These are phyloP conservation scores for Amanita fuliginea DNA, from an alignment of 768 basidiomycete genomes.

Conservation along the genomic window DNA sequence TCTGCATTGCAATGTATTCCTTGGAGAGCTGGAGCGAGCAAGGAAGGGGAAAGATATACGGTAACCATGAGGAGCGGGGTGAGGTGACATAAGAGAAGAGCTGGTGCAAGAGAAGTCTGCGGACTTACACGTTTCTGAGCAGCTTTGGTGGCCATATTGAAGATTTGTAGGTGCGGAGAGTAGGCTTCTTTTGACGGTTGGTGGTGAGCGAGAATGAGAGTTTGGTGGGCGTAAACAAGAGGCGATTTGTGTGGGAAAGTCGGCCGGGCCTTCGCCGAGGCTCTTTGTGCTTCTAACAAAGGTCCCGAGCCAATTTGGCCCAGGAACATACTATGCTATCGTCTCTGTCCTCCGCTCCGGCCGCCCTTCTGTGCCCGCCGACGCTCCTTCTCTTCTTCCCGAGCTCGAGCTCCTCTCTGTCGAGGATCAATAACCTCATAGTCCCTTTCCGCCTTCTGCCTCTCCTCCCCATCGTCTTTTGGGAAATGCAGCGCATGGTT, in stretches of 20 bases:
- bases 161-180: conserved; percentile 1
- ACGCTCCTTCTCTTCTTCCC: conserved; percentile 67
- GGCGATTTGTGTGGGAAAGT: neutral
- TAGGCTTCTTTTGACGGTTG: conserved; percentile 3
- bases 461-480: conserved; percentile 71
- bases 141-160: conserved; percentile 71
- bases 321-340: neutral
- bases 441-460: conserved; percentile 66
- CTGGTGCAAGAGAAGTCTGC: conserved; percentile 4
- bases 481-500: conserved; percentile 64
- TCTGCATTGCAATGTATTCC: conserved; percentile 90
- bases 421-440: conserved; percentile 88
- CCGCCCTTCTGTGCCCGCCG: conserved; percentile 30
- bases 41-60: neutral
- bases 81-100: neutral
- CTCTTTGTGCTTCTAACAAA: neutral
- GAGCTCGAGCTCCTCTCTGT: conserved; percentile 58
- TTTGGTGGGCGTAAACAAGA: neutral
- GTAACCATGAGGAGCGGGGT: conserved; percentile 2
- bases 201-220: neutral
- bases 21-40: conserved; percentile 49
- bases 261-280: neutral
- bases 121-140: conserved; percentile 68
- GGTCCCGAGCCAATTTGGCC: no score
- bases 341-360: neutral